Evolutionary conservation across 352 stramenopile species (phyloP).

Genomic region (Pythium aquatile): DNA sequence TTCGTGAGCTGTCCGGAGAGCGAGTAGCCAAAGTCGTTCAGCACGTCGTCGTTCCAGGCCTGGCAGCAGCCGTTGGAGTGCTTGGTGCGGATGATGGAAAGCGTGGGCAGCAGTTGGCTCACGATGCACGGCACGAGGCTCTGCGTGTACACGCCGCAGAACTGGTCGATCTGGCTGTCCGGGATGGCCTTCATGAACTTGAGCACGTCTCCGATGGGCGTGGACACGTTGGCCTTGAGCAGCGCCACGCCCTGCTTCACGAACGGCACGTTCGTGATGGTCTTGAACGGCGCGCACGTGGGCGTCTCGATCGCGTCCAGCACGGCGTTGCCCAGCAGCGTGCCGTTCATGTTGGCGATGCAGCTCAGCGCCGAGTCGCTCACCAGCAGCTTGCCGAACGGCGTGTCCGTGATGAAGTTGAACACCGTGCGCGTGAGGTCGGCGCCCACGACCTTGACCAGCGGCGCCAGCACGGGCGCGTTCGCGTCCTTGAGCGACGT

Average conservation of each 20-base stretch:
- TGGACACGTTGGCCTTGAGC: constrained; percentile 18
- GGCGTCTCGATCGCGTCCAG: constrained; percentile 34
- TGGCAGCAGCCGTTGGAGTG: constrained; percentile 53
- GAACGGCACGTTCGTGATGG: constrained; percentile 40
- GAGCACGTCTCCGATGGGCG: constrained; percentile 32
- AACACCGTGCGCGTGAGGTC: constrained; percentile 20
- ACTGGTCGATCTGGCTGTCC: constrained; percentile 42
- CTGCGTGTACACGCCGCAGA: constrained; percentile 49
- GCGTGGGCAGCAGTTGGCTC: constrained; percentile 50
- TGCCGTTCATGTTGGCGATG: constrained; percentile 63
- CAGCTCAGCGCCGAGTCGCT: constrained; percentile 44
- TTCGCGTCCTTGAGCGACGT: constrained; percentile 25
- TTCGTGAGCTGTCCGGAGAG: constrained; percentile 58
- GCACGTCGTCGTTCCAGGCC: constrained; percentile 39
- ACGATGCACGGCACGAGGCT: constrained; percentile 48
- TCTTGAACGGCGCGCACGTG: constrained; percentile 34
- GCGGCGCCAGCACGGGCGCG: constrained; percentile 29
- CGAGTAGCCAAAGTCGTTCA: constrained; percentile 55
- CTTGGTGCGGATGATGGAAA: constrained; percentile 47
- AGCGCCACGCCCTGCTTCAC: constrained; percentile 35
- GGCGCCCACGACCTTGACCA: constrained; percentile 20
- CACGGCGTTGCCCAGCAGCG: constrained; percentile 36
- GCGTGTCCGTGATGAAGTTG: constrained; percentile 30
- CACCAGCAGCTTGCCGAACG: constrained; percentile 40
- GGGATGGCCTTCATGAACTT: constrained; percentile 31